Evolutionary conservation across 257 asterid species (phyloP), one percentile per base, ranked within the genome.

Genomic region (Nicotiana tabacum): DNA sequence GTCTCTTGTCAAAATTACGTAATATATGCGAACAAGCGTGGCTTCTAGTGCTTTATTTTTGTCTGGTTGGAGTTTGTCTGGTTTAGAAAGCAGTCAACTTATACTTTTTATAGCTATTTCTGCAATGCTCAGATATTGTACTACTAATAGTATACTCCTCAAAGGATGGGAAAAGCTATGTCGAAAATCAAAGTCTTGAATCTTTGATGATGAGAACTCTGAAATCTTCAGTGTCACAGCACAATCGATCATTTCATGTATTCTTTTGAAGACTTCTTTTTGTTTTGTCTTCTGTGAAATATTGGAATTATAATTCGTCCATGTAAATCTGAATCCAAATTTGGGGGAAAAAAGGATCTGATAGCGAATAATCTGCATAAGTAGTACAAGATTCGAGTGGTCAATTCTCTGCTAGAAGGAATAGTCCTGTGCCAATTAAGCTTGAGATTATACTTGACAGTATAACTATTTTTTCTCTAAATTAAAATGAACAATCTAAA

Each of bases 51-150:
- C 83, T 82, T 64, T 78, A 83, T 72, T 62, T 84, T 84, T 82
- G 77, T 57, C 83, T 64, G 53, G 51, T 55, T 55, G 17, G 48
- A 62, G 86, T 74, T 83, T 80, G 64, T 80, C 82, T 72, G 77
- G 82, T 82, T 84, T 80, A 39, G 88, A 84, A 87, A 76, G 85
- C 58, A 82, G 89, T 87, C 86, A 84, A 83, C 56, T 35, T 66
- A 70, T 67, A 24, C 86, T 84, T 80, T 80, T 66, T 61, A 58
- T 48, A 67, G 84, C 82, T 58, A 7, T 68, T 84, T 60, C 77
- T 58, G 76, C 46, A 12, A 56, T 68, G 74, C n/a, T 29, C 87
- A 53, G 62, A 65, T n/a, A 32, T 17, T 30, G 61, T 39, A 55
- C 76, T 53, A 70, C 68, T 82, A 0, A 69, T 35, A 48, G 65